A percentile compares a stretch with the other conserved stretches of the same genome.
These are phyloP conservation scores for Alopecurus myosuroides DNA, from an alignment of 176 grass and related monocot species.

Conservation along the genomic window DNA sequence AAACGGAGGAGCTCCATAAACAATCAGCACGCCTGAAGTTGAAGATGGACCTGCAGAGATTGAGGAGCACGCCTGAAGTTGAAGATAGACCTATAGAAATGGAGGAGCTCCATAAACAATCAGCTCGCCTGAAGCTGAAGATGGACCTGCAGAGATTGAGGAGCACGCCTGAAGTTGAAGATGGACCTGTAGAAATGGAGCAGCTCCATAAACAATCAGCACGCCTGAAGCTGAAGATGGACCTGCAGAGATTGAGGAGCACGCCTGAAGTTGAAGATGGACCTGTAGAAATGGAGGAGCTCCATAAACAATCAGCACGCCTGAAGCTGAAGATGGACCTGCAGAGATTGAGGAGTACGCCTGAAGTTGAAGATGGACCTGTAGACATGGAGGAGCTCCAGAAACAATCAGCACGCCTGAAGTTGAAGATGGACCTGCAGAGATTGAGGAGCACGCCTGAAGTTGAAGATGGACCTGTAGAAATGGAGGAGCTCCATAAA, in stretches of 20 bases:
- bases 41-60: neutral
- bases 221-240: neutral
- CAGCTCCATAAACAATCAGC: neutral
- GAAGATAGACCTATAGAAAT: neutral
- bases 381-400: neutral
- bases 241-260: too few species aligned
- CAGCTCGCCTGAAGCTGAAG: neutral
- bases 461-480: too few species aligned
- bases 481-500: neutral
- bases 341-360: too few species aligned
- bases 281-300: neutral
- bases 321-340: neutral
- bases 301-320: neutral
- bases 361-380: too few species aligned
- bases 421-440: neutral
- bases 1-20: neutral
- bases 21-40: neutral
- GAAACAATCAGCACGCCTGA: neutral
- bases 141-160: too few species aligned
- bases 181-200: neutral
- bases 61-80: neutral
- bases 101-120: neutral
- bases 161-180: too few species aligned
- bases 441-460: too few species aligned
- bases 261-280: too few species aligned